Evolutionary conservation across 225 moss, liverwort and hornwort species (phyloP).

Genomic region (Sphagnum tenellum): DNA sequence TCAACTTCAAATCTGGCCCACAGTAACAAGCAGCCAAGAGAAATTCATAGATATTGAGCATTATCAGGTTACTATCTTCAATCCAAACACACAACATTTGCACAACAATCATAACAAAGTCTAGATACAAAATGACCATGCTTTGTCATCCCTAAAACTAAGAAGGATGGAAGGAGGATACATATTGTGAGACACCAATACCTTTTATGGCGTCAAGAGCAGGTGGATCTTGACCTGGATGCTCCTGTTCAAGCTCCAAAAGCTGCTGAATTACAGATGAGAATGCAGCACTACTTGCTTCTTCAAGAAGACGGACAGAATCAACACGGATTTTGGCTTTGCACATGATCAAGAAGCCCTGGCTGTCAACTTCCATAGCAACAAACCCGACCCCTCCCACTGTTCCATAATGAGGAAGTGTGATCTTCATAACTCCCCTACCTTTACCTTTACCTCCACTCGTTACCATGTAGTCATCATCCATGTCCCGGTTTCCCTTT

Average conservation of each 20-base stretch:
- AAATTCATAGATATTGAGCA: too few species aligned
- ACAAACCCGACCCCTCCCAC: slow-evolving; percentile 71
- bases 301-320: slow-evolving; percentile 70
- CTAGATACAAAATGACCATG: too few species aligned
- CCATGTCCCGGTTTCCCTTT: slow-evolving; percentile 63
- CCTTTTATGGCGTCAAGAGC: slow-evolving; percentile 88
- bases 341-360: slow-evolving; percentile 66
- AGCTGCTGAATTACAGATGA: slow-evolving; percentile 67
- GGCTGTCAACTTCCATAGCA: slow-evolving; percentile 83
- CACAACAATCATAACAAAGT: too few species aligned
- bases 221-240: slow-evolving; percentile 70
- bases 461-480: slow-evolving; percentile 73
- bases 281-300: slow-evolving; percentile 66
- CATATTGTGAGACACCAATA: slow-evolving; percentile 3
- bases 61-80: too few species aligned
- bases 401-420: slow-evolving; percentile 79
- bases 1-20: slow-evolving; percentile 78
- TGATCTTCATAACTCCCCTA: slow-evolving; percentile 68
- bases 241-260: slow-evolving; percentile 70
- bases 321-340: slow-evolving; percentile 92
- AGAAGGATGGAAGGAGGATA: too few species aligned
- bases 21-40: too few species aligned
- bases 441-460: slow-evolving; percentile 76
- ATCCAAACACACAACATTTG: too few species aligned
- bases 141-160: too few species aligned